Evolutionary conservation across 2,329 filamentous ascomycete species (phyloP), one percentile per base, ranked within the genome.

Genomic region (Aspergillus fischeri): DNA sequence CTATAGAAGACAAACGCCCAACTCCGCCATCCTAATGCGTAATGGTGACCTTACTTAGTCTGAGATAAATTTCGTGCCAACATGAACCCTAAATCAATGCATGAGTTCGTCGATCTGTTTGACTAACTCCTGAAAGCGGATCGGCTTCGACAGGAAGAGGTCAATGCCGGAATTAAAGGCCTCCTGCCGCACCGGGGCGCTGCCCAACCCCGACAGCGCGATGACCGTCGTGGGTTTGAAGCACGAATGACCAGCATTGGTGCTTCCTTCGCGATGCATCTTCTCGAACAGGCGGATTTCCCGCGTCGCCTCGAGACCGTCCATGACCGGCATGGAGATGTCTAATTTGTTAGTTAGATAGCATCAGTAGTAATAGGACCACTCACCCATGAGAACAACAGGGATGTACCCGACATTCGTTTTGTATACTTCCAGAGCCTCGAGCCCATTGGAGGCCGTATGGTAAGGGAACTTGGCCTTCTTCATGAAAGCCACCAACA

Each of bases 301-400:
- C 21, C 62, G 64, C 6, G 68, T 69, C 1, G 71, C 64, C 42
- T 67, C 64, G 9, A 73, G 62, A 24, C 71, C 71, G 55, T 74
- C 63, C 70, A 74, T 74, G 17, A 74, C 64, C 1, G 71, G 71
- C 71, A 74, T 74, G 29, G 68, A 70, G 29, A 74, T 68, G 54
- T 73, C 71, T 72, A 57, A 60, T n/a, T 9, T 1, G 42, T 58
- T 41, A 62, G 54, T 27, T 21, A 10, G n/a, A 35, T 9, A 50
- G 25, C 6, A 24, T n/a, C 3, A 9, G 14, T 7, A 6, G 10
- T 20, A 6, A 45, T 24, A 14, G 11, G 49, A 28, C 21, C 27
- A 49, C 57, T 42, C 50, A 64, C 63, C 63, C 59, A 67, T 65
- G 21, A 67, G 49, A 20, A 67, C 56, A 9, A 60, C n/a, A 6